Percentiles rank a stretch among this genome's conserved stretches.
phyloP scores from a whole-genome alignment of 1,284 basidiomycete species.

The Malassezia restricta region DNA sequence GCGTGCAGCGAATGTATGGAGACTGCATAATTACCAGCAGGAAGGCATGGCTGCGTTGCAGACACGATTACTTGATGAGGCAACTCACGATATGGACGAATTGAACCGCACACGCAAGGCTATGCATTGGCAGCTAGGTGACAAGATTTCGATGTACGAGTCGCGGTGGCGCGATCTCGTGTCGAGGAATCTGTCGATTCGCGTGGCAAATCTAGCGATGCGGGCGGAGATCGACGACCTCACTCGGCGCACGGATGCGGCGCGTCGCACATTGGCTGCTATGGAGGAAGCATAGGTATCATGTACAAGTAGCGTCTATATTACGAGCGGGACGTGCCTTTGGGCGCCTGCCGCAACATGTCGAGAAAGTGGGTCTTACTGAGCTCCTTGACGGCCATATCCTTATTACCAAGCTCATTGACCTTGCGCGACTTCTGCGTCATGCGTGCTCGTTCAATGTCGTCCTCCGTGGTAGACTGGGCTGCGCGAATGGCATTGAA shows the following conservation, averaged over 20 bases:
- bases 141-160: constrained; percentile 65
- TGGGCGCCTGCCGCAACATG: constrained; percentile 16
- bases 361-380: constrained; percentile 44
- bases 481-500: constrained; percentile 45
- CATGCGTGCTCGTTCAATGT: constrained; percentile 24
- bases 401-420: constrained; percentile 19
- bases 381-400: constrained; percentile 28
- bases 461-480: constrained; percentile 33
- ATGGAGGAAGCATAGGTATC: constrained; percentile 5
- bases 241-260: constrained; percentile 29
- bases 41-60: constrained; percentile 20
- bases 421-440: constrained; percentile 21
- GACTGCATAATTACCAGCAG: constrained; percentile 31
- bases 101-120: constrained; percentile 28
- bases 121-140: constrained; percentile 59
- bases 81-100: constrained; percentile 19
- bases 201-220: constrained; percentile 76
- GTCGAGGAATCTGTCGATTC: constrained; percentile 72
- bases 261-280: constrained; percentile 7
- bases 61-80: constrained; percentile 11
- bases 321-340: not conserved
- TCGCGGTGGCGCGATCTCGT: constrained; percentile 77
- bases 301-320: constrained; percentile 6
- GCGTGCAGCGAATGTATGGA: constrained; percentile 21
- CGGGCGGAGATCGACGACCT: constrained; percentile 56